Evolutionary conservation across 352 stramenopile species (phyloP), one percentile per base, ranked within the genome.

Genomic region (Globisporangium spinosum): DNA sequence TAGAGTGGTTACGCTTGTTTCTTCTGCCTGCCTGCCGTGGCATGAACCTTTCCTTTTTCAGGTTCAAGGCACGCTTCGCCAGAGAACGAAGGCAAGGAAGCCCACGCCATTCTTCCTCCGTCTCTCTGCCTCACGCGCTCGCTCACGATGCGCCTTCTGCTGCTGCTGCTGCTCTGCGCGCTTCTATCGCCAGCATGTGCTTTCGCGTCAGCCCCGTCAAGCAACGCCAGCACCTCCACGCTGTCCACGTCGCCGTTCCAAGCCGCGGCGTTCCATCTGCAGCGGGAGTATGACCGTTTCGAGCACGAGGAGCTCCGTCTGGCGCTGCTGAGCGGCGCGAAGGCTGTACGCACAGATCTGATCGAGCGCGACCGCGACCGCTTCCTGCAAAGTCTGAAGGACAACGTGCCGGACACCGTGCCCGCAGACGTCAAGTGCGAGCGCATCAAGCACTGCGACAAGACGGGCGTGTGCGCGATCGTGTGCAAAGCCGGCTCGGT

Each of bases 341-440:
- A 35, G 23, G 51, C 60, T 0, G 66, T 67, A 29, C 60, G 60
- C 35, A 38, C 15, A 6, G 66, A 71, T 27, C 40, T 67, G 32
- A 43, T 72, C 4, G 40, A 47, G 45, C 55, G 54, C 56, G 67
- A 72, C n/a, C 70, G 71, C 7, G 66, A 73, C 47, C 47, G 68
- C 62, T 87, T 89, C 35, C 69, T 75, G 25, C 60, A 70, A 45
- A 55, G 64, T 20, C 47, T 91, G 47, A 72, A 77, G 5, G 65
- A 82, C 29, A 67, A 40, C 8, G 69, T 89, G 22, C 85, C 85
- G 1, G 85, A 93, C 75, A 79, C 84, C 20, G 87, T 95, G 10
- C 87, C 87, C 0, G 56, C 58, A 12, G 82, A 69, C 53, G 81
- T 89, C 13, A 12, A 75, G 29, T 89, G 81, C 68, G 71, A 76